Percentiles rank a stretch among this genome's conserved stretches.
Conservation (phyloP, 768 basidiomycete species). For the Suillus weaverae region DNA sequence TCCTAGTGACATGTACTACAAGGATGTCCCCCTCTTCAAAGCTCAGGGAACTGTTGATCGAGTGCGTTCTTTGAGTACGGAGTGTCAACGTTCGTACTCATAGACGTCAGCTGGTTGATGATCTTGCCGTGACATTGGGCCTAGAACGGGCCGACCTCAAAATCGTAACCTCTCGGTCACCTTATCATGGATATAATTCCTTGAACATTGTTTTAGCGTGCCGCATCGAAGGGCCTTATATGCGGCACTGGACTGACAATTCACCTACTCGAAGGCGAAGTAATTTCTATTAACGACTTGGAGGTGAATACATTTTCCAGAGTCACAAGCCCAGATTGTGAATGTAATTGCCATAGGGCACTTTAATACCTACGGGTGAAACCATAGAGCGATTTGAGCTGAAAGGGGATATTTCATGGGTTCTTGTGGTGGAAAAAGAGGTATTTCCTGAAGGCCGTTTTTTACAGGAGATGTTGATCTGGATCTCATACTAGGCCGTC, state of each 20-base stretch:
- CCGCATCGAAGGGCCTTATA: slow-evolving; percentile 86
- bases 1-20: slow-evolving; percentile 83
- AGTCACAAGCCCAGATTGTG: background rate
- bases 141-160: slow-evolving; percentile 75
- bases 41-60: slow-evolving; percentile 77
- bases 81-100: slow-evolving; percentile 3
- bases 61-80: slow-evolving; percentile 38
- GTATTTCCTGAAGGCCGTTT: slow-evolving; percentile 36
- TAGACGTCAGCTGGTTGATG: slow-evolving; percentile 74
- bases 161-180: slow-evolving; percentile 48
- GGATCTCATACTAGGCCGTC: slow-evolving; percentile 67
- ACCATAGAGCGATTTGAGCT: slow-evolving; percentile 65
- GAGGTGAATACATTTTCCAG: slow-evolving; percentile 45
- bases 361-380: slow-evolving; percentile 76
- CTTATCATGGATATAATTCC: background rate
- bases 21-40: slow-evolving; percentile 76
- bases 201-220: slow-evolving; percentile 53
- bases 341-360: slow-evolving; percentile 45
- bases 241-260: slow-evolving; percentile 66
- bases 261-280: slow-evolving; percentile 54
- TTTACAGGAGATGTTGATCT: background rate
- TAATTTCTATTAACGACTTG: slow-evolving; percentile 49
- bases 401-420: slow-evolving; percentile 61
- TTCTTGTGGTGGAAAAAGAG: slow-evolving; percentile 94
- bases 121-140: slow-evolving; percentile 81